Base-by-base conservation (phyloP, 78 protist species). In the Speleostelium caveatum region DNA sequence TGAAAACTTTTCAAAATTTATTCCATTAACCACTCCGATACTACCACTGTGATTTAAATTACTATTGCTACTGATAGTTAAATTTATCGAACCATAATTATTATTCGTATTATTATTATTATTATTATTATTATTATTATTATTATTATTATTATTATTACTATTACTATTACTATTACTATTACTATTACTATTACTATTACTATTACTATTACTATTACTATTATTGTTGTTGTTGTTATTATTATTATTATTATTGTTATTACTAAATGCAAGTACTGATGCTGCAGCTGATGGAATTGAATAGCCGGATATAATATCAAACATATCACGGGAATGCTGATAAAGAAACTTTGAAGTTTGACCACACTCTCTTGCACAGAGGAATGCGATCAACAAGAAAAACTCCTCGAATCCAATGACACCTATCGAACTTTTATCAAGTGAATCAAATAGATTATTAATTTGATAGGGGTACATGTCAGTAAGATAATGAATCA, bases 341-440 rank as follows among this genome's bases (percentile, higher is more conserved):
- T 69, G 76, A 56, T 83, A 83, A 2, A 83, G 78, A 51, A 83
- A 83, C 42, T 69, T 83, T 2, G 90, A 69, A 32, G 90, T 83
- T 42, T 83, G 90, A 30, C 79, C 90, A 67, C 79, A 83, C 22
- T 83, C 90, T 28, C 78, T 38, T 5, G 79, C 45, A 0, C 79
- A 58, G 21, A 55, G 69, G 28, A 83, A 62, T 17, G 90, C 76
- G 3, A 83, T 33, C 8, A 83, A 41, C 0, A 83, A 53, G 56
- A 83, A 83, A 61, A 83, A 83, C n/a, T 83, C 90, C 32, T 83
- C 90, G 16, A 83, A 83, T 1, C 90, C 90, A 2, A 83, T 73
- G 28, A 21, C 41, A 41, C 90, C 90, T 6, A 83, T 67, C 38
- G 67, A 76, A 69, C 69, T 78, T 4, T 69, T 38, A 38, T 83